Percentiles rank a stretch among this genome's conserved stretches.
Conservation (phyloP, 306 rosid species). For the Rosa persica region DNA sequence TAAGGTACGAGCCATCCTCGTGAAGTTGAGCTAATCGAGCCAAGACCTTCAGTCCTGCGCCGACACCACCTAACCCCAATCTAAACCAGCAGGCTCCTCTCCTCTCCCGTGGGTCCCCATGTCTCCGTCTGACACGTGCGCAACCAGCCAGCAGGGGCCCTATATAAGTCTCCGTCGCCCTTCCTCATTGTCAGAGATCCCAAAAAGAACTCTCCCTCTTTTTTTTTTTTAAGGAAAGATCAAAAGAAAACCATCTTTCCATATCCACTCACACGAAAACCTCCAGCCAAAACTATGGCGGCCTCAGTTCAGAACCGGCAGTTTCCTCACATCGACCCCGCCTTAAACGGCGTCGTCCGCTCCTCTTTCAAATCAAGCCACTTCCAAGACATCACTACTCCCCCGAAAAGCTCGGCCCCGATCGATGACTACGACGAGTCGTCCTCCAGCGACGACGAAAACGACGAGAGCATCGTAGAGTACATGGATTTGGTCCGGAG, state of each 20-base stretch:
- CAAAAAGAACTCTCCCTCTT: background rate
- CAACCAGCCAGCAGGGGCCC: background rate
- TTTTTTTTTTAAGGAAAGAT: background rate
- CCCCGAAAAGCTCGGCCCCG: background rate
- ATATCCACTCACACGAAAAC: background rate
- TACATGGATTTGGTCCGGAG: constrained; percentile 30
- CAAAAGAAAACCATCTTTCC: background rate
- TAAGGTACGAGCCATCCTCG: background rate
- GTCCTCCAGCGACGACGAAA: constrained; percentile 43
- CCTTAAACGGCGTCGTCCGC: constrained; percentile 38
- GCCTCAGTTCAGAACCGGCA: constrained; percentile 63
- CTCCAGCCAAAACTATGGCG: constrained; percentile 42
- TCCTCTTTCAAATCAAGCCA: constrained; percentile 40
- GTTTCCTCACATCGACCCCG: constrained; percentile 29
- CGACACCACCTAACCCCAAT: background rate
- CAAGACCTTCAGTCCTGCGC: background rate
- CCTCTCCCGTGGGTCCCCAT: background rate
- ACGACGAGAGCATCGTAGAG: background rate
- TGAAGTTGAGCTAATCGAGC: background rate
- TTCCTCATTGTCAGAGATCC: background rate
- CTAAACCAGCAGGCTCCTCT: background rate
- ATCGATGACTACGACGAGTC: constrained; percentile 7
- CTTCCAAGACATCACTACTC: background rate
- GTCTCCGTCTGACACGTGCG: background rate
- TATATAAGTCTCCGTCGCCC: background rate